Base-by-base conservation (phyloP, 176 grass and related monocot species). In the Raddia guianensis region DNA sequence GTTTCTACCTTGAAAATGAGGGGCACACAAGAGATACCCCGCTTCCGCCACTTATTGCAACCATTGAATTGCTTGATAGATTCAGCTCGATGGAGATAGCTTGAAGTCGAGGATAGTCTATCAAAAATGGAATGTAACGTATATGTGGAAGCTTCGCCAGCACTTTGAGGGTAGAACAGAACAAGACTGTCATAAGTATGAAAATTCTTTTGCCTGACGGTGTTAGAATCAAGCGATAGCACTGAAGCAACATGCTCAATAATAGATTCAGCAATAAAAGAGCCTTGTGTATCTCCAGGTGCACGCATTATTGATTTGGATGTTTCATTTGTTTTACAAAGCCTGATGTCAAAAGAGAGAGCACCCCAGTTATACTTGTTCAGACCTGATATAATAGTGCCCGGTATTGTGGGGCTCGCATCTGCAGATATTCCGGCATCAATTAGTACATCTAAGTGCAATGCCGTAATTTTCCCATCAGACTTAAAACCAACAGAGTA, bases 401-500 rank as follows among this genome's bases (percentile, higher is more conserved):
- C 3, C 27, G 90, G 88, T 2, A 97, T 79, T 4, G 72, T 0
- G 33, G 94, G 90, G 74, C 94, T 97, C 8, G 76, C 54, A 85
- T 93, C 91, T 87, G 35, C n/a, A 73, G 91, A 83, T 85, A 93
- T 91, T 8, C 94, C 94, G 9, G 90, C 94, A 16, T 97, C 58
- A 56, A 97, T 87, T 12, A 79, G 57, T 55, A 93, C 0, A 53
- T 89, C 63, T 8, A 93, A 13, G 48, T 97, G 91, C 84, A 97
- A 83, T 10, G 94, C 94, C 18, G 94, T 97, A 61, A 97, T 82
- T 72, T 88, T 91, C 40, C 94, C 94, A 77, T 97, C 57, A 52
- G 91, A 77, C 32, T 91, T 93, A 84, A 97, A 97, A 73, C 91
- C 94, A 43, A 97, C 88, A 56, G 88, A 78, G 49, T 97, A 97